Evolutionary conservation across 352 stramenopile genomes (phyloP).

Genomic region (Globisporangium canariense): DNA sequence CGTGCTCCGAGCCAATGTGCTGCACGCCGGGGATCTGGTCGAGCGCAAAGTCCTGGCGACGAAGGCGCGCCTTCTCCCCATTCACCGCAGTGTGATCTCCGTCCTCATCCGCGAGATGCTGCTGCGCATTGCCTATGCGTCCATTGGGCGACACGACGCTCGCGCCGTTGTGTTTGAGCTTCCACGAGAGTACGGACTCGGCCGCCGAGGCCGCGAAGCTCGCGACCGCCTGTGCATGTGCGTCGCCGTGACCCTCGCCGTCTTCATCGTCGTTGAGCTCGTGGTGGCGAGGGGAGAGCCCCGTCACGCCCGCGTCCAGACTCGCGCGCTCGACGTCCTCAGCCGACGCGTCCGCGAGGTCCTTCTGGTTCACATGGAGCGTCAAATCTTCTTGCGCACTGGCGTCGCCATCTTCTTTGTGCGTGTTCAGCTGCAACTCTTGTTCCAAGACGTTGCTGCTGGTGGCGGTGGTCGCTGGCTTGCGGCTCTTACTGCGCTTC

Average conservation of each 20-base stretch:
- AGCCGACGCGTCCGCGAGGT: constrained; percentile 9
- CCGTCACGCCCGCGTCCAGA: constrained; percentile 5
- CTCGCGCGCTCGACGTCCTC: constrained; percentile 8
- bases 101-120: not conserved
- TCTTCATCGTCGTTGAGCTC: constrained; percentile 35
- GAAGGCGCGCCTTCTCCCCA: too few relatives aligned
- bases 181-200: constrained; percentile 9
- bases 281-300: not conserved
- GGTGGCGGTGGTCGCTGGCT: not conserved
- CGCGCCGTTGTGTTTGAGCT: constrained; percentile 8
- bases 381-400: not conserved
- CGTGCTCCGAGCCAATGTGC: constrained; percentile 1
- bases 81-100: not conserved
- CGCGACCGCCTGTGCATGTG: not conserved
- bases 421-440: not conserved
- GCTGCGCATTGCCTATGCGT: not conserved
- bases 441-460: too few relatives aligned
- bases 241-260: not conserved
- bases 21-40: constrained; percentile 10
- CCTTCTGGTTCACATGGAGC: constrained; percentile 7
- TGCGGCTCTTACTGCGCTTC: constrained; percentile 13
- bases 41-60: constrained; percentile 4
- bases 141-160: constrained; percentile 1
- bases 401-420: not conserved
- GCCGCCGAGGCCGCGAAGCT: constrained; percentile 8